Percentiles rank a stretch among this genome's conserved stretches.
Conservation (phyloP, 352 stramenopile species). For the Globisporangium paroecandrum region DNA sequence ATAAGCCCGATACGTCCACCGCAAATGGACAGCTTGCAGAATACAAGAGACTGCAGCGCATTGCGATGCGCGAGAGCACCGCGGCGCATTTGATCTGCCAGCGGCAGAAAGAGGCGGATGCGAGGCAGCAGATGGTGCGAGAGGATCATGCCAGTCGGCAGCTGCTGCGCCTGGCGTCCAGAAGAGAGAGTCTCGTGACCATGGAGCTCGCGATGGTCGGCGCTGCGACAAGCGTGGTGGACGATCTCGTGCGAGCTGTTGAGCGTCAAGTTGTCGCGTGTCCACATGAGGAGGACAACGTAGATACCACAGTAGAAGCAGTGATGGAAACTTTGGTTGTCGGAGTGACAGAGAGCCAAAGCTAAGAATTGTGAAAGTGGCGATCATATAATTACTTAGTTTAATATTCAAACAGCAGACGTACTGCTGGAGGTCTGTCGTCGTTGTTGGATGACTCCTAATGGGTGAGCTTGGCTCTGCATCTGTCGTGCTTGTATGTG, state of each 20-base stretch:
- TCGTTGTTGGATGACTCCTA: neutral
- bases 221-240: constrained; percentile 1
- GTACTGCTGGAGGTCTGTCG: neutral
- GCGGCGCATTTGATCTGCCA: constrained; percentile 33
- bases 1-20: constrained; percentile 23
- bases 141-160: constrained; percentile 27
- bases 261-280: neutral
- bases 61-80: constrained; percentile 40
- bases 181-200: constrained; percentile 6
- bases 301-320: neutral
- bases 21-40: constrained; percentile 28
- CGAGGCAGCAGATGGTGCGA: constrained; percentile 20
- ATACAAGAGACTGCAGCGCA: constrained; percentile 31
- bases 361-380: neutral
- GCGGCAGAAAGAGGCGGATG: constrained; percentile 19
- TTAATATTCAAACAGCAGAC: constrained; percentile 10
- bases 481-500: neutral
- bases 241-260: constrained; percentile 9
- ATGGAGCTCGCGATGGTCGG: constrained; percentile 20
- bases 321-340: neutral
- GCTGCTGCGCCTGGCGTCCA: neutral
- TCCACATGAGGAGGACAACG: neutral
- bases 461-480: neutral
- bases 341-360: neutral
- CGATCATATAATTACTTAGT: constrained; percentile 6